Evolutionary conservation across 2,329 filamentous ascomycete genomes (phyloP).

Genomic region (Sporothrix sp.): DNA sequence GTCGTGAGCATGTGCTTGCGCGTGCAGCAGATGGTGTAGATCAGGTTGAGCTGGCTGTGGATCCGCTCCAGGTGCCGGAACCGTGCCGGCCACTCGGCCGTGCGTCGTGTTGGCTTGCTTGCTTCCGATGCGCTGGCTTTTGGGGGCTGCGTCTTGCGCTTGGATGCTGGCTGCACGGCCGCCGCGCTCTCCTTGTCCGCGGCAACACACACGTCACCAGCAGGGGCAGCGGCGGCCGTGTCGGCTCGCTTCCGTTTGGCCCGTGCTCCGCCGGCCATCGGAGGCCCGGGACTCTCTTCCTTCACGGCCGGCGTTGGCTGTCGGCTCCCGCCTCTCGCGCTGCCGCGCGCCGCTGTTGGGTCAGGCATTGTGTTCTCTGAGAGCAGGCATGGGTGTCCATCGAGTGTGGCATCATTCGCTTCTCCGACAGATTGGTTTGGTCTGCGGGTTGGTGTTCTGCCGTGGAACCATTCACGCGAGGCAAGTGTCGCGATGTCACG

Average conservation of each 20-base stretch:
- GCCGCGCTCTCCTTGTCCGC: neutral
- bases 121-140: neutral
- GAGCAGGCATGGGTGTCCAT: too few species aligned
- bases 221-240: neutral
- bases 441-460: neutral
- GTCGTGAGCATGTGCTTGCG: slow-evolving; percentile 88
- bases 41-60: slow-evolving; percentile 78
- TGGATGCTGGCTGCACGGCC: neutral
- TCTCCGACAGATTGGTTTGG: too few species aligned
- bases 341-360: neutral
- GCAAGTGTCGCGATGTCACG: slow-evolving; percentile 8
- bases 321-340: neutral
- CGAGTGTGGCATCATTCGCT: too few species aligned
- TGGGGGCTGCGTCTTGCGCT: neutral
- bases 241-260: slow-evolving; percentile 5
- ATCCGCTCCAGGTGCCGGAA: slow-evolving; percentile 66
- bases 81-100: slow-evolving; percentile 58
- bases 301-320: neutral
- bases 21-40: slow-evolving; percentile 91
- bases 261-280: neutral
- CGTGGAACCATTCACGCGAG: too few species aligned
- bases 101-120: neutral
- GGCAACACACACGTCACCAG: neutral
- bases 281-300: neutral
- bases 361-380: slow-evolving; percentile 7